A percentile compares a stretch with the other conserved stretches of the same genome.
phyloP scores from a whole-genome alignment of 2,329 filamentous ascomycete genomes.

The Akanthomyces lecanii region DNA sequence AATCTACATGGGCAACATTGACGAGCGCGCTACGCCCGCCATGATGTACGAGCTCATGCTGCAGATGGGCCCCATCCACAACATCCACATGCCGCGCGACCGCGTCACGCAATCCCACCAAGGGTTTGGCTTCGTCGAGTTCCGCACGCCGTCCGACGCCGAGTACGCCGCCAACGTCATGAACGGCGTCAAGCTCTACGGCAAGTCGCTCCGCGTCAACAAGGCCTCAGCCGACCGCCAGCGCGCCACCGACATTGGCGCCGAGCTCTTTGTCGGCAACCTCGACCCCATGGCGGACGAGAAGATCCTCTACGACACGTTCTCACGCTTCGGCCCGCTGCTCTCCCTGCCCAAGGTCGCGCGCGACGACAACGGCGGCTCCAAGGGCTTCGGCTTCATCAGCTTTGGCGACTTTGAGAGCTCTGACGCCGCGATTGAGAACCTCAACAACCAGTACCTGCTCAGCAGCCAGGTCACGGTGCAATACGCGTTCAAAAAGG shows the following conservation, averaged over 20 bases:
- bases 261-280: slow-evolving; percentile 95
- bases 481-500: slow-evolving; percentile 99
- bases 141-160: slow-evolving; percentile 89
- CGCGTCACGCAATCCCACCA: slow-evolving; percentile 95
- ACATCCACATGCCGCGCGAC: slow-evolving; percentile 97
- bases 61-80: slow-evolving; percentile 93
- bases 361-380: slow-evolving; percentile 79
- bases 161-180: slow-evolving; percentile 96
- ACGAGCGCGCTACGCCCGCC: slow-evolving; percentile 88
- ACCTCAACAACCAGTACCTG: slow-evolving; percentile 94
- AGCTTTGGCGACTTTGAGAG: slow-evolving; percentile 91
- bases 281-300: slow-evolving; percentile 92
- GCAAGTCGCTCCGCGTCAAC: slow-evolving; percentile 94
- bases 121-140: slow-evolving; percentile 98
- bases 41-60: slow-evolving; percentile 98
- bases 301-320: slow-evolving; percentile 91
- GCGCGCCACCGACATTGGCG: slow-evolving; percentile 87
- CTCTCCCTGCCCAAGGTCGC: slow-evolving; percentile 85
- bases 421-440: slow-evolving; percentile 83
- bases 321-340: slow-evolving; percentile 84
- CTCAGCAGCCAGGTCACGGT: slow-evolving; percentile 96
- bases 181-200: slow-evolving; percentile 90
- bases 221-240: slow-evolving; percentile 91
- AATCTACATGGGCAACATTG: slow-evolving; percentile 96
- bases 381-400: slow-evolving; percentile 95